Percentiles rank a stretch among this genome's conserved stretches.
Conservation (phyloP, 371 early-diverging fungal species). For the Parasitella parasitica region DNA sequence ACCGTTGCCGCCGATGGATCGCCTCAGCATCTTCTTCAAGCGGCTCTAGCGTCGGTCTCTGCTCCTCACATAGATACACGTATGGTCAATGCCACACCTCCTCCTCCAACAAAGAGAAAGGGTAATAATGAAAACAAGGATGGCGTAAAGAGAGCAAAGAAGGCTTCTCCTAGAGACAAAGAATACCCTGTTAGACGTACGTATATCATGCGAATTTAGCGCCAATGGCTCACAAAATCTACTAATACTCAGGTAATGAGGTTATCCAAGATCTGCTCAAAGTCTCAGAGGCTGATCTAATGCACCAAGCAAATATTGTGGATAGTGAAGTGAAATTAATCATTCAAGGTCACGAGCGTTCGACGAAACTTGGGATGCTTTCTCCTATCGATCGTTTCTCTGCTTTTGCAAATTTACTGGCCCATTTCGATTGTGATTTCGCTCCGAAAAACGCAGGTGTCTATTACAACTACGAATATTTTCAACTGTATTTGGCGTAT, state of each 20-base stretch:
- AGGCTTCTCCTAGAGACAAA: conserved; percentile 44
- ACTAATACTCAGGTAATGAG: conserved; percentile 44
- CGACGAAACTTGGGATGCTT: conserved; percentile 33
- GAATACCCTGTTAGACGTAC: conserved; percentile 46
- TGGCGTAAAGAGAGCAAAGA: conserved; percentile 33
- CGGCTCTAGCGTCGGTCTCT: conserved; percentile 44
- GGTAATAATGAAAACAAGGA: conserved; percentile 18
- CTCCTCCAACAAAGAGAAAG: conserved; percentile 16
- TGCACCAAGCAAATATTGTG: conserved; percentile 46
- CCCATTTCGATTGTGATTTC: conserved; percentile 51
- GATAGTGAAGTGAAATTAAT: conserved; percentile 42
- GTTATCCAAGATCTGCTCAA: conserved; percentile 47
- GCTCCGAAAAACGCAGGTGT: conserved; percentile 55
- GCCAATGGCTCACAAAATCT: no score
- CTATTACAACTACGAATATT: conserved; percentile 52
- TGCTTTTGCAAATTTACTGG: conserved; percentile 47
- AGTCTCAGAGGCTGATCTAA: conserved; percentile 42
- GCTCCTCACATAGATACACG: conserved; percentile 7
- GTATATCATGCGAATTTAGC: no score
- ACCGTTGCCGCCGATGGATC: conserved; percentile 30
- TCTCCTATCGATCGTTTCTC: conserved; percentile 46
- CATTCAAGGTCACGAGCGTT: conserved; percentile 40
- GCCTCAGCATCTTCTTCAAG: conserved; percentile 45
- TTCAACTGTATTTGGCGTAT: conserved; percentile 46
- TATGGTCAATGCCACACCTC: not conserved